These are phyloP conservation scores for Russula dissimulans DNA, from an alignment of 768 basidiomycete genomes.

Conservation along the genomic window DNA sequence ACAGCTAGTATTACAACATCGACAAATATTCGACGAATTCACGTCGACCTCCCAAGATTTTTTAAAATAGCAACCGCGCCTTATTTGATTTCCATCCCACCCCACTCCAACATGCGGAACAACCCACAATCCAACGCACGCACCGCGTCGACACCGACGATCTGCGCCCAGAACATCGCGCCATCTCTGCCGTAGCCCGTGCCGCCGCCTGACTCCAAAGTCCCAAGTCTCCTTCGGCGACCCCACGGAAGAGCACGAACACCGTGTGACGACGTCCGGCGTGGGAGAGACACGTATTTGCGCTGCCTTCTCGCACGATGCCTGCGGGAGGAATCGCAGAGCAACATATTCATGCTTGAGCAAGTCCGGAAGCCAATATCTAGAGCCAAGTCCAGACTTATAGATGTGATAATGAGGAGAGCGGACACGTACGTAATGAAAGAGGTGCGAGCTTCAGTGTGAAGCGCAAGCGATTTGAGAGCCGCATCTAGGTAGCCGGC, in stretches of 20 bases:
- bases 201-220: conserved; percentile 25
- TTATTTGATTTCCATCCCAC: no score
- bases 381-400: no score
- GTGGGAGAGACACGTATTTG: conserved; percentile 31
- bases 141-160: conserved; percentile 29
- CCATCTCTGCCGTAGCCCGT: conserved; percentile 15
- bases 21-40: no score
- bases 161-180: conserved; percentile 24
- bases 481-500: conserved; percentile 32
- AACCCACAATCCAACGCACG: conserved; percentile 24
- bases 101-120: conserved; percentile 26
- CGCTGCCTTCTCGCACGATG: conserved; percentile 29
- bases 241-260: conserved; percentile 39
- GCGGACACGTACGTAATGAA: conserved; percentile 34
- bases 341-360: conserved; percentile 32
- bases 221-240: conserved; percentile 20
- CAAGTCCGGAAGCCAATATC: conserved; percentile 38
- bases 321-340: conserved; percentile 38
- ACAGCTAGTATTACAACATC: no score
- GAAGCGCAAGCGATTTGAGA: conserved; percentile 28
- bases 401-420: conserved; percentile 15
- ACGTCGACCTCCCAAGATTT: no score
- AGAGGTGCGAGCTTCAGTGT: conserved; percentile 36
- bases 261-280: conserved; percentile 33
- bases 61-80: no score